Evolutionary conservation across 208 protist genomes (phyloP).

Genomic region (Strigomonas galati): DNA sequence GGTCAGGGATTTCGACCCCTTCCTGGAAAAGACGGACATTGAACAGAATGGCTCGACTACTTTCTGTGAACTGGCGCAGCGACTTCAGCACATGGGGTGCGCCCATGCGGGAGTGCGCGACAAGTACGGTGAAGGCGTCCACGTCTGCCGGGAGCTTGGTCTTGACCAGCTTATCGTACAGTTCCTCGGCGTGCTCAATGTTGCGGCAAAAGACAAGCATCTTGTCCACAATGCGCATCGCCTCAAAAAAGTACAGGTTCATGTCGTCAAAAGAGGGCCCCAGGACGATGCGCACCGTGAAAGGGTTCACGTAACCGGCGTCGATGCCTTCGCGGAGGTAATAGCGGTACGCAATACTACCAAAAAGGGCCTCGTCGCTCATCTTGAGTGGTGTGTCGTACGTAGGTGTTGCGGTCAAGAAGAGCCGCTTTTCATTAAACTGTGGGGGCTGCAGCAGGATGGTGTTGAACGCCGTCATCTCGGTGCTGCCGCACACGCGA

Average conservation of each 20-base stretch:
- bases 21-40: constrained; percentile 83
- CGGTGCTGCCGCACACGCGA: constrained; percentile 65
- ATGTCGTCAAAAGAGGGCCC: constrained; percentile 37
- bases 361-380: constrained; percentile 61
- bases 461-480: constrained; percentile 65
- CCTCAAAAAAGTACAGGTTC: constrained; percentile 71
- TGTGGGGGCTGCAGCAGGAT: constrained; percentile 44
- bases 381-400: constrained; percentile 81
- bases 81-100: constrained; percentile 32
- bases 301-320: constrained; percentile 66
- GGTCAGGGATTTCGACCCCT: constrained; percentile 69
- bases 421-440: constrained; percentile 37
- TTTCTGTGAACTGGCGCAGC: constrained; percentile 36
- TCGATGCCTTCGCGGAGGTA: constrained; percentile 80
- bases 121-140: constrained; percentile 42
- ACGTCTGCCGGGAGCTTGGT: constrained; percentile 32
- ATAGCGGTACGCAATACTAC: constrained; percentile 72
- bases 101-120: constrained; percentile 69
- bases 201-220: constrained; percentile 74
- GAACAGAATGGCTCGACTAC: constrained; percentile 44
- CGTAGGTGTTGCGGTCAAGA: constrained; percentile 71
- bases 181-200: constrained; percentile 49
- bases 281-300: constrained; percentile 62
- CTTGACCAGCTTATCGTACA: constrained; percentile 27
- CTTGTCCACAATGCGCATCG: constrained; percentile 71